Evolutionary conservation across 495 filamentous ascomycete species (phyloP), one percentile per base, ranked within the genome.

Genomic region (Aspergillus saccharolyticus): DNA sequence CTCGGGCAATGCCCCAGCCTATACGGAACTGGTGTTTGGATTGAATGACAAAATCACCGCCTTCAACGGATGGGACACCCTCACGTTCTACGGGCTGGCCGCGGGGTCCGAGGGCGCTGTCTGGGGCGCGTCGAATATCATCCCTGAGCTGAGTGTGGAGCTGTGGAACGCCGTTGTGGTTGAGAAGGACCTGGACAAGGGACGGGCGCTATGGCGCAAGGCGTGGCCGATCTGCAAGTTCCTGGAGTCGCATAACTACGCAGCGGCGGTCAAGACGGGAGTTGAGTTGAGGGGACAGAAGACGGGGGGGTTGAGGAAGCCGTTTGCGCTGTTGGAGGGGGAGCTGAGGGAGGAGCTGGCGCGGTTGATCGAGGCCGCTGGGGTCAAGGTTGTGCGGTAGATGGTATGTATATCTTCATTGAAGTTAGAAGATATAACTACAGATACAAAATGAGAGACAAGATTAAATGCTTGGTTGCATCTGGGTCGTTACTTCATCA

Each of bases 21-120:
- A 67, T 14, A 74, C 69, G 6, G 69, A 74, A 63, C 42, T 74
- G 42, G 52, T 74, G 2, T 69, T 72, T 15, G 59, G 60, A 16
- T 53, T 69, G 12, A 63, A 58, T 0, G 67, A 74, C 43, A 53
- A 72, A 53, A 66, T 72, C 42, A 69, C 62, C 8, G 59, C 68
- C 2, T 67, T 74, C 39, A 74, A 74, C 25, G 71, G 71, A 0
- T 74, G 71, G 71, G 71, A 74, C 62, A 72, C 66, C 9, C 53
- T 74, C 17, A 74, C 68, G 5, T 74, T 74, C 56, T 74, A 72
- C 49, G 71, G 71, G 12, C 55, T 74, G 42, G 66, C 66, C 6
- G 64, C 71, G 19, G 71, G 71, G 0, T 57, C 64, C 2, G 60
- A 55, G 0, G 71, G 71, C 22, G 64, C 59, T 20, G 62, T 74